Conservation (phyloP, 2,329 filamentous ascomycete species). For the Fusarium circinatum region DNA sequence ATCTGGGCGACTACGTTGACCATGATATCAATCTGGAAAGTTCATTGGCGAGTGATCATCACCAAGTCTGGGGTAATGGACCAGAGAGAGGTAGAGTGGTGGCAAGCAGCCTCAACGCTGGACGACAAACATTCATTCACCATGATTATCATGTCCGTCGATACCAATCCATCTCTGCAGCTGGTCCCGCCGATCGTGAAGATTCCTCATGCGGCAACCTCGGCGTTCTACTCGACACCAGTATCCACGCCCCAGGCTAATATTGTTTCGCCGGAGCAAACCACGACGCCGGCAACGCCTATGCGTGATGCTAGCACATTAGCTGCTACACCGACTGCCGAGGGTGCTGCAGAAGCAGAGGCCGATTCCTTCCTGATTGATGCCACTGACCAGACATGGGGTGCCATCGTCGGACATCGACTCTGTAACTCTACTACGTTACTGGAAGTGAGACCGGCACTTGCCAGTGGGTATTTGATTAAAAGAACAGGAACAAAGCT, state of each 20-base stretch:
- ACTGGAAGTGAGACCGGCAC: constrained; percentile 64
- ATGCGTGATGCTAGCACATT: constrained; percentile 51
- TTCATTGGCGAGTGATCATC: constrained; percentile 82
- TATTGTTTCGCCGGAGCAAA: constrained; percentile 70
- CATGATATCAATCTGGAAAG: constrained; percentile 74
- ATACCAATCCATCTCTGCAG: constrained; percentile 72
- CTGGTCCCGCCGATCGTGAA: constrained; percentile 66
- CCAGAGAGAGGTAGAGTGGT: constrained; percentile 70
- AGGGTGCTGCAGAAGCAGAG: constrained; percentile 55
- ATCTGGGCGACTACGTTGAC: constrained; percentile 83
- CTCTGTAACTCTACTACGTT: constrained; percentile 68
- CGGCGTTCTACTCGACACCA: constrained; percentile 68
- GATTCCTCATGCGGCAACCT: constrained; percentile 56
- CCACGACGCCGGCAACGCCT: constrained; percentile 61
- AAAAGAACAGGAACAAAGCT: constrained; percentile 67
- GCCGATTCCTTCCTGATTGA: constrained; percentile 76
- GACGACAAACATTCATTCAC: constrained; percentile 63
- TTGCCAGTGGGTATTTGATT: constrained; percentile 73
- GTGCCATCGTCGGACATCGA: constrained; percentile 74
- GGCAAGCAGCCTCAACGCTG: constrained; percentile 62
- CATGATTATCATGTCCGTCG: constrained; percentile 71
- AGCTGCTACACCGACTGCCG: constrained; percentile 59
- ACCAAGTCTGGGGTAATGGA: constrained; percentile 77
- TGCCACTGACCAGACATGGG: constrained; percentile 79
- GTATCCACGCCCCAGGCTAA: constrained; percentile 73